Conservation (phyloP, 2,329 filamentous ascomycete genomes). For the Tolypocladium capitatum region DNA sequence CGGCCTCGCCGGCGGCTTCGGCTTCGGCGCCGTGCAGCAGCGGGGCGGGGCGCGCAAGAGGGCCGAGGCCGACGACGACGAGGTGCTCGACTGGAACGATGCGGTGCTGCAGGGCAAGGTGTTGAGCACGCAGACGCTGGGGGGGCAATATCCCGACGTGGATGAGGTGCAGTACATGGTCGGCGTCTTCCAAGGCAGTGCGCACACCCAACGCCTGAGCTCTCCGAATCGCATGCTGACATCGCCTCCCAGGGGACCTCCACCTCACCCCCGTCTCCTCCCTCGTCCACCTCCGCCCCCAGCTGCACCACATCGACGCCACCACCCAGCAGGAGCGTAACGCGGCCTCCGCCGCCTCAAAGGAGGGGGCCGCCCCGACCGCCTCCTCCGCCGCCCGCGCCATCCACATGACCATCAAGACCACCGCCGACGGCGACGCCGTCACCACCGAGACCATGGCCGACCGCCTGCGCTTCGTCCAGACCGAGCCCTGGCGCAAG, state of each 20-base stretch:
- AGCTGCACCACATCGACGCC: constrained; percentile 88
- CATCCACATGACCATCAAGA: constrained; percentile 80
- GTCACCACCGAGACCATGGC: constrained; percentile 59
- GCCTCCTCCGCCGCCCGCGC: constrained; percentile 48
- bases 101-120: constrained; percentile 59
- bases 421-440: constrained; percentile 52
- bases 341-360: constrained; percentile 24
- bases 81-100: constrained; percentile 46
- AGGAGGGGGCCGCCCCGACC: constrained; percentile 18
- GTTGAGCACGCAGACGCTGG: constrained; percentile 68
- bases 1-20: constrained; percentile 62
- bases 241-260: constrained; percentile 50
- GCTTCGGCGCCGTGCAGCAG: constrained; percentile 38
- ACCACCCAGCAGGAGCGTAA: constrained; percentile 53
- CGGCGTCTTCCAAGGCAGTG: constrained; percentile 76
- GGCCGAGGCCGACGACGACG: constrained; percentile 31
- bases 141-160: constrained; percentile 61
- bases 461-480: constrained; percentile 61
- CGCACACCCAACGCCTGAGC: constrained; percentile 20
- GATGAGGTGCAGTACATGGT: constrained; percentile 78
- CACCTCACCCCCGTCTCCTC: constrained; percentile 76
- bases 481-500: constrained; percentile 69
- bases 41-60: constrained; percentile 17
- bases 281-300: constrained; percentile 77
- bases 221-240: background rate